These are phyloP conservation scores for Emergomyces africanus DNA, from an alignment of 2,329 filamentous ascomycete species.

Conservation along the genomic window DNA sequence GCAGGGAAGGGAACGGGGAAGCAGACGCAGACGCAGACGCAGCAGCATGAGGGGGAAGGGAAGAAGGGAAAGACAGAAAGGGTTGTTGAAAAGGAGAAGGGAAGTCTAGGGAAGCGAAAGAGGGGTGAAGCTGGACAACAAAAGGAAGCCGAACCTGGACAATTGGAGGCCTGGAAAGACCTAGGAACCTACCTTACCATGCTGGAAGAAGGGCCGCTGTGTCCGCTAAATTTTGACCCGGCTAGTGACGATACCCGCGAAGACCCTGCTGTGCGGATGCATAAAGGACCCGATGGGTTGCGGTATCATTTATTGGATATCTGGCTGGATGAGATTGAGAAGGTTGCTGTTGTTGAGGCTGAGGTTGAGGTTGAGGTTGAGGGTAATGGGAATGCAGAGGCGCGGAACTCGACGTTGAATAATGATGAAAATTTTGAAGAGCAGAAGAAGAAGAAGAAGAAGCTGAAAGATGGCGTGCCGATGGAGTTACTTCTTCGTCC, in stretches of 20 bases:
- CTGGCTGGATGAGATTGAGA: conserved; percentile 81
- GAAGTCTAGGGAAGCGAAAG: conserved; percentile 14
- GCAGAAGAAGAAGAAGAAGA: conserved; percentile 12
- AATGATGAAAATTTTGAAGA: too few relatives aligned
- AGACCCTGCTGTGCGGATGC: conserved; percentile 15
- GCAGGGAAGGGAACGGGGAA: conserved; percentile 4
- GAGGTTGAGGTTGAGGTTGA: conserved; percentile 19
- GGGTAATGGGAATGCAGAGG: background rate
- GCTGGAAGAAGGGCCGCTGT: conserved; percentile 28
- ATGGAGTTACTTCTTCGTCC: conserved; percentile 32
- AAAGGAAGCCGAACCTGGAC: conserved; percentile 8
- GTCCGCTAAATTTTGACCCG: conserved; percentile 23
- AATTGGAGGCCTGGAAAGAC: conserved; percentile 14
- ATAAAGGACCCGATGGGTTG: conserved; percentile 66
- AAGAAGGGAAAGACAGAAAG: conserved; percentile 13
- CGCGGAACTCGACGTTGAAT: background rate
- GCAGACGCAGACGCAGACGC: conserved; percentile 19
- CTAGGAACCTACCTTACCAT: conserved; percentile 28
- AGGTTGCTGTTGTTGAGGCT: conserved; percentile 39
- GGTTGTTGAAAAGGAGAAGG: conserved; percentile 13
- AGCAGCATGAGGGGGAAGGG: conserved; percentile 22
- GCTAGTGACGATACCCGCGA: conserved; percentile 13
- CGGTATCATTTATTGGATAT: conserved; percentile 80
- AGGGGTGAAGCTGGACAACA: conserved; percentile 7
- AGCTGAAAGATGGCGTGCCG: conserved; percentile 25